These are phyloP conservation scores for Microcyclosporella mali DNA, from an alignment of 2,329 filamentous ascomycete genomes.

Conservation along the genomic window DNA sequence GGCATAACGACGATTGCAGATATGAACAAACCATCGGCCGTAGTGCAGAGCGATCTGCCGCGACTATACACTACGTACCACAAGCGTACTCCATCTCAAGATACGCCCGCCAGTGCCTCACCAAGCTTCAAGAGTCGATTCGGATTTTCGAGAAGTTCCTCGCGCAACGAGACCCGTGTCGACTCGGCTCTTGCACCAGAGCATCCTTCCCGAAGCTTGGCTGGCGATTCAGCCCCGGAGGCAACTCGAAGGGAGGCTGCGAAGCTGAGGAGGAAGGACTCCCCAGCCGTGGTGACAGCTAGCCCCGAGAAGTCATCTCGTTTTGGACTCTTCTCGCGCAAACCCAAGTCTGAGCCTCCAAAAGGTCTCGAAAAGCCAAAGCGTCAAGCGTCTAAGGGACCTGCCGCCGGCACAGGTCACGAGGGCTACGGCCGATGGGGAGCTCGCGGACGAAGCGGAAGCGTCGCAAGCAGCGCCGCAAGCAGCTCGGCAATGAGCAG, in stretches of 20 bases:
- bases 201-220: slow-evolving; percentile 15
- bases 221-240: not conserved
- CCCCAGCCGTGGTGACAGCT: slow-evolving; percentile 44
- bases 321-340: slow-evolving; percentile 73
- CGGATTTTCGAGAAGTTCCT: slow-evolving; percentile 28
- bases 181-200: slow-evolving; percentile 30
- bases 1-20: slow-evolving; percentile 40
- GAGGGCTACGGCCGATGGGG: slow-evolving; percentile 72
- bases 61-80: slow-evolving; percentile 44
- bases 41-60: slow-evolving; percentile 52
- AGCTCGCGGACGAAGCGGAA: slow-evolving; percentile 59
- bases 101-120: slow-evolving; percentile 34
- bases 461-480: slow-evolving; percentile 48
- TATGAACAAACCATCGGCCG: slow-evolving; percentile 44
- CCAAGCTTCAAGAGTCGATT: slow-evolving; percentile 37
- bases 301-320: slow-evolving; percentile 55
- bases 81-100: slow-evolving; percentile 46
- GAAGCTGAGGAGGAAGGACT: slow-evolving; percentile 25
- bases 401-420: slow-evolving; percentile 86
- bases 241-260: not conserved
- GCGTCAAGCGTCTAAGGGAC: slow-evolving; percentile 62
- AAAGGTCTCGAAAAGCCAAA: slow-evolving; percentile 52
- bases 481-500: slow-evolving; percentile 31
- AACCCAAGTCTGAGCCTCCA: slow-evolving; percentile 56
- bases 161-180: slow-evolving; percentile 27